Evolutionary conservation across 257 asterid genomes (phyloP).

Genomic region (Rauvolfia tetraphylla): DNA sequence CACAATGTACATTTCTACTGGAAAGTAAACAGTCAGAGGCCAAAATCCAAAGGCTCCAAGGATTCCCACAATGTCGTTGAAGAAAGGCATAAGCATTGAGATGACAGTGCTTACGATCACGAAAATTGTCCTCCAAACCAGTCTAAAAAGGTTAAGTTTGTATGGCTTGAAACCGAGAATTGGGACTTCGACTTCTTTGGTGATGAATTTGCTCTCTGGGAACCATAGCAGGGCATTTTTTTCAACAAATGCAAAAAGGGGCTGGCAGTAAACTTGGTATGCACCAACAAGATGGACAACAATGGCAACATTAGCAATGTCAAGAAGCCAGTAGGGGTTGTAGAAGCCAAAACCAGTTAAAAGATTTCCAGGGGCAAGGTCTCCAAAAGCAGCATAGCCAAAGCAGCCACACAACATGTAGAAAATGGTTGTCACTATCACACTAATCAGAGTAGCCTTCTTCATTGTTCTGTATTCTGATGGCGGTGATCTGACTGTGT

Average conservation of each 20-base stretch:
- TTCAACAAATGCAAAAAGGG: slow-evolving; percentile 74
- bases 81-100: slow-evolving; percentile 81
- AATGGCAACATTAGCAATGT: slow-evolving; percentile 74
- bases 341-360: slow-evolving; percentile 87
- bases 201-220: slow-evolving; percentile 48
- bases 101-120: slow-evolving; percentile 63
- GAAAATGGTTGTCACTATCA: slow-evolving; percentile 71
- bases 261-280: slow-evolving; percentile 89
- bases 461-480: slow-evolving; percentile 76
- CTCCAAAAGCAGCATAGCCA: slow-evolving; percentile 95
- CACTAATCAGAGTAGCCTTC: slow-evolving; percentile 65
- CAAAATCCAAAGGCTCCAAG: slow-evolving; percentile 87
- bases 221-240: slow-evolving; percentile 42
- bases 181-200: slow-evolving; percentile 44
- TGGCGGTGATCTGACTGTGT: slow-evolving; percentile 77
- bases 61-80: slow-evolving; percentile 74
- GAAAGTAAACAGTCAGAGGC: slow-evolving; percentile 87
- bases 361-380: slow-evolving; percentile 75
- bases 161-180: slow-evolving; percentile 35
- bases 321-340: slow-evolving; percentile 86
- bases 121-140: slow-evolving; percentile 62
- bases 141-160: slow-evolving; percentile 55
- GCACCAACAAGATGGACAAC: slow-evolving; percentile 83
- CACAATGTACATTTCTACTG: slow-evolving; percentile 81
- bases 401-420: slow-evolving; percentile 88